Base-by-base conservation (phyloP, 768 basidiomycete genomes). In the Asterophora lycoperdoides region DNA sequence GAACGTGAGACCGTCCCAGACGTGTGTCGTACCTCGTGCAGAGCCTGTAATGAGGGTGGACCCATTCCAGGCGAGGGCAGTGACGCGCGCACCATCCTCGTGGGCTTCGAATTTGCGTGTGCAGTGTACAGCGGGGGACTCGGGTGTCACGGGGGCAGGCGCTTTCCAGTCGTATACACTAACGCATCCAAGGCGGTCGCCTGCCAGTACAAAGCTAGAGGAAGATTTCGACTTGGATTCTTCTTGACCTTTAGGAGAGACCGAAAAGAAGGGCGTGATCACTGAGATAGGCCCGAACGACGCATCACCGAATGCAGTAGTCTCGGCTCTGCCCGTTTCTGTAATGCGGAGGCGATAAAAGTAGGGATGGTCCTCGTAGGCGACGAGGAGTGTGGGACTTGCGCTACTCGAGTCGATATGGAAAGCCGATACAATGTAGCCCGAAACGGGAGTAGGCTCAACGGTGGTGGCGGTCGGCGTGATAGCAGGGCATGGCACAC, bases 1-100 rank as follows among this genome's bases (percentile, higher is more conserved):
- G 28, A 89, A 73, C 0, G 79, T 84, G 53, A 89, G 67, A 2
- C 78, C 76, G 55, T 91, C 86, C 73, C 81, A 88, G 11, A 86
- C 70, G 14, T 66, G 70, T 2, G 81, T 74, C 5, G 72, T 68
- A 3, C 89, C 89, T 1, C 72, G 64, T 0, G 76, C 70, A 18
- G 85, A 86, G 23, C 89, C 89, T 0, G 82, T 84, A 10, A 78
- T 74, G 40, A 92, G 67, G 13, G 80, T 69, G n/a, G 72, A 49
- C 3, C 77, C 69, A 48, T 79, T 83, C 75, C 84, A 79, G 1
- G 78, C 72, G 15, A 92, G 67, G 10, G 82, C 76, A 4, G 83
- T 83, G 19, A 91, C 73, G 19, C 60, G 59, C 0, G 80, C 66
- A 0, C 78, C 82, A 53, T 86, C 84, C 42, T 70, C 68, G 55